Evolutionary conservation across 192 early-diverging fungal species (phyloP).

Genomic region (Lobosporangium transversale): DNA sequence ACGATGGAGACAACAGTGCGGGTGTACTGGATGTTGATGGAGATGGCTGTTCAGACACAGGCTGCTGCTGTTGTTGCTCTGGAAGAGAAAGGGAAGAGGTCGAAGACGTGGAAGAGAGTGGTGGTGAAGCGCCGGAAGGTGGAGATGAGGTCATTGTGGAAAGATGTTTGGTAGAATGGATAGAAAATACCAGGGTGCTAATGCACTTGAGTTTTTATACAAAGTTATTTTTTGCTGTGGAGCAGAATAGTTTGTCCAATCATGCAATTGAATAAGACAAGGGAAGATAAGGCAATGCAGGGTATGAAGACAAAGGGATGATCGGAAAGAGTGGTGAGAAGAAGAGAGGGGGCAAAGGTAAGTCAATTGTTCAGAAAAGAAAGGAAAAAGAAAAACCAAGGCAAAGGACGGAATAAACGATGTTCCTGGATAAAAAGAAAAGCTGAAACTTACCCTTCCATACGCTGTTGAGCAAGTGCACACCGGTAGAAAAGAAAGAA

Average conservation of each 20-base stretch:
- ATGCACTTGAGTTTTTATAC: too few relatives aligned
- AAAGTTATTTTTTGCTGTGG: neutral
- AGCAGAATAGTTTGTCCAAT: too few relatives aligned
- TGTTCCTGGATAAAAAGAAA: neutral
- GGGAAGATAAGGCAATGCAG: neutral
- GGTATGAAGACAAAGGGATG: neutral
- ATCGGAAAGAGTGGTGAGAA: neutral
- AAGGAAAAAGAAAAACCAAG: neutral
- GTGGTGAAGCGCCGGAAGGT: neutral
- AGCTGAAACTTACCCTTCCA: neutral
- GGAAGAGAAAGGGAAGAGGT: constrained; percentile 4
- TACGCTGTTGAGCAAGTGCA: neutral
- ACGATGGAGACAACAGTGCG: constrained; percentile 5
- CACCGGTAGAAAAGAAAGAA: neutral
- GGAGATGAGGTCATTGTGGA: constrained; percentile 31
- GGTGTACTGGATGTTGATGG: neutral
- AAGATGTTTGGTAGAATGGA: neutral
- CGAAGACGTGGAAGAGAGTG: constrained; percentile 19
- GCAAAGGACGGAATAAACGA: too few relatives aligned
- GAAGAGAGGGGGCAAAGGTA: neutral
- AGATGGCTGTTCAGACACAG: neutral
- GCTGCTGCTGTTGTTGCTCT: neutral
- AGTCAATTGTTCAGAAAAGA: neutral
- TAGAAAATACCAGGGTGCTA: neutral
- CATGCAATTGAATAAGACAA: neutral